phyloP scores from a whole-genome alignment of 805 yeast species.

The Clavispora vitiphila region DNA sequence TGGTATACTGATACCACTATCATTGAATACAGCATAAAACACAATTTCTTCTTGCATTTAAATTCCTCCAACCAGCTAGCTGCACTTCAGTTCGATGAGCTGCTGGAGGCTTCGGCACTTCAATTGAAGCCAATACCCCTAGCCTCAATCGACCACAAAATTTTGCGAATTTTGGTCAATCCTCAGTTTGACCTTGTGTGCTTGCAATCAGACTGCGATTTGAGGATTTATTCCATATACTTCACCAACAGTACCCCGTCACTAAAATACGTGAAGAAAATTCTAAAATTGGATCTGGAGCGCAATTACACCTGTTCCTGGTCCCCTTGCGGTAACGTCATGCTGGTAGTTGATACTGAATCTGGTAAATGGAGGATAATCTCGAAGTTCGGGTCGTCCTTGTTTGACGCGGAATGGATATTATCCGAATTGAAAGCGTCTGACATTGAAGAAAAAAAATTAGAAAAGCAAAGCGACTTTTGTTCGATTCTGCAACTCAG shows the following conservation, averaged over 20 bases:
- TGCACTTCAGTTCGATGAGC: slow-evolving; percentile 11
- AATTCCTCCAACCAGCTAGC: slow-evolving; percentile 24
- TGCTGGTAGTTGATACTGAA: slow-evolving; percentile 15
- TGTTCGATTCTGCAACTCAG: slow-evolving; percentile 20
- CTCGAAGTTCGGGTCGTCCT: slow-evolving; percentile 30
- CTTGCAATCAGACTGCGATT: slow-evolving; percentile 1
- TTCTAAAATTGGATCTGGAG: not conserved
- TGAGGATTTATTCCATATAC: slow-evolving; percentile 1
- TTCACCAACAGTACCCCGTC: not conserved
- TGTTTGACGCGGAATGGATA: slow-evolving; percentile 23
- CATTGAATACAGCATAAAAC: slow-evolving; percentile 21
- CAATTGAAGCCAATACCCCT: not conserved
- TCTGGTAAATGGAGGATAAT: slow-evolving; percentile 27
- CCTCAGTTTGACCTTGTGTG: slow-evolving; percentile 13
- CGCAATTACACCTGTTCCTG: slow-evolving; percentile 13
- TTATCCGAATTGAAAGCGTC: slow-evolving; percentile 15
- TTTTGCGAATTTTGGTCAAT: slow-evolving; percentile 8
- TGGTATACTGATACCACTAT: slow-evolving; percentile 24
- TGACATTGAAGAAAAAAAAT: not conserved
- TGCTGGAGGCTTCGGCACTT: not conserved
- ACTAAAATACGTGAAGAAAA: not conserved
- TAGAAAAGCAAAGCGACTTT: slow-evolving; percentile 13
- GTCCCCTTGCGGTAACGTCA: slow-evolving; percentile 36
- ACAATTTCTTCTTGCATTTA: slow-evolving; percentile 26
- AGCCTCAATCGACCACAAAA: not conserved